Conservation (phyloP, 305 asterid genomes). For the Fraxinus nigra region DNA sequence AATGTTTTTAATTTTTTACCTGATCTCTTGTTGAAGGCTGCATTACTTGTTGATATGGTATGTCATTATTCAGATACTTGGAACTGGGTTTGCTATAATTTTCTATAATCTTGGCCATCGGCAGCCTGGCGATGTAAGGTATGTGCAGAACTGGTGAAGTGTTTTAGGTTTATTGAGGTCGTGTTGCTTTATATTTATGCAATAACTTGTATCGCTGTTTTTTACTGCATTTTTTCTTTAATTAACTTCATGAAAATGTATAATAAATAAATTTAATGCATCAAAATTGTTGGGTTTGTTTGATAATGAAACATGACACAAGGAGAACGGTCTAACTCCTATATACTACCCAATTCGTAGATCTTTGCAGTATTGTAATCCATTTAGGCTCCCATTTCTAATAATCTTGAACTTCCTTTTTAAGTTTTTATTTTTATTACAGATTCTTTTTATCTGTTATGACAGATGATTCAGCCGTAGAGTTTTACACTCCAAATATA, state of each 20-base stretch:
- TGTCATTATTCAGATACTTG: conserved; percentile 58
- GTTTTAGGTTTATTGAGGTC: conserved; percentile 1
- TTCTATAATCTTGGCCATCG: conserved; percentile 89
- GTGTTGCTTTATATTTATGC: not conserved
- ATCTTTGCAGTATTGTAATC: not conserved
- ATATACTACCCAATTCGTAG: not conserved
- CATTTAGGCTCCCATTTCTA: not conserved
- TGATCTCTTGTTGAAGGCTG: conserved; percentile 7
- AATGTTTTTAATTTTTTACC: not conserved
- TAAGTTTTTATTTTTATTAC: not conserved
- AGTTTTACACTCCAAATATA: not conserved
- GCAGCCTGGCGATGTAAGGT: conserved; percentile 89
- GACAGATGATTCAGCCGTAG: not conserved
- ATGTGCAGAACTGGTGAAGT: conserved; percentile 18
- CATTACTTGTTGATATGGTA: conserved; percentile 7
- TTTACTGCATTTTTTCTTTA: not conserved
- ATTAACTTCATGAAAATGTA: not conserved
- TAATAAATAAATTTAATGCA: not conserved
- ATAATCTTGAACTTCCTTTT: not conserved
- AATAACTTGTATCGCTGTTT: not conserved
- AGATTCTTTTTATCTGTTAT: not conserved
- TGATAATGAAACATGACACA: not conserved
- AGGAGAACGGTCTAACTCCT: not conserved
- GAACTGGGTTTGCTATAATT: conserved; percentile 77
- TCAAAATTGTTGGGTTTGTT: not conserved